These are phyloP conservation scores for Gnomoniopsis smithogilvyi DNA, from an alignment of 2,329 filamentous ascomycete genomes.

Conservation along the genomic window DNA sequence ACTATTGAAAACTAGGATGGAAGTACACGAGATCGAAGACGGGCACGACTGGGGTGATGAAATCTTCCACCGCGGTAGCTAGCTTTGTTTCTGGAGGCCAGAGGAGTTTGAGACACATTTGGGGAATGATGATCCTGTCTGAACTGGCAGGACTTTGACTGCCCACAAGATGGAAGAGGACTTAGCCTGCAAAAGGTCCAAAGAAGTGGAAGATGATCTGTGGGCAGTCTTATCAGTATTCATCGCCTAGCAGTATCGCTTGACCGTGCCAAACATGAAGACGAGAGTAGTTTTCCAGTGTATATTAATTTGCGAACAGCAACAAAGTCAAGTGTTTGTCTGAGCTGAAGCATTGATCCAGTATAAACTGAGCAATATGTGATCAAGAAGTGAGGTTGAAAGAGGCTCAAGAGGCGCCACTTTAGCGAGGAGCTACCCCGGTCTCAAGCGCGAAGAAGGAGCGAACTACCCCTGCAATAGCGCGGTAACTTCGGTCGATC, in stretches of 20 bases:
- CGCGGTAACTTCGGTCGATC: background rate
- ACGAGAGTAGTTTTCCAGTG: no score
- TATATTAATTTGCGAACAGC: background rate
- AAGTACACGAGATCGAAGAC: background rate
- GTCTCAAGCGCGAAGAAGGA: background rate
- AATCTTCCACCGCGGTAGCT: no score
- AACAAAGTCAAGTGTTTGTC: background rate
- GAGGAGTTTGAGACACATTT: no score
- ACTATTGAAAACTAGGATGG: constrained; percentile 18
- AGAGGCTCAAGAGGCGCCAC: no score
- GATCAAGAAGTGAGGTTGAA: no score
- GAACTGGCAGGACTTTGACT: no score
- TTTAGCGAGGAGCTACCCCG: background rate
- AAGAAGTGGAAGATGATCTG: background rate
- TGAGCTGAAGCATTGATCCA: no score
- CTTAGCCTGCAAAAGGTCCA: background rate
- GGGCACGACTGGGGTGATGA: no score
- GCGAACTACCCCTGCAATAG: background rate
- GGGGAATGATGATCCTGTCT: no score
- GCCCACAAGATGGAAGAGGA: background rate
- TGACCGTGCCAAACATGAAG: background rate
- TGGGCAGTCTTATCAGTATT: background rate
- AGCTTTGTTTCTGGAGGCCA: no score
- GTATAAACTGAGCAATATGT: no score
- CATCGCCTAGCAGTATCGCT: background rate